Conservation (phyloP, 768 basidiomycete genomes). For the Suillus ampliporus region DNA sequence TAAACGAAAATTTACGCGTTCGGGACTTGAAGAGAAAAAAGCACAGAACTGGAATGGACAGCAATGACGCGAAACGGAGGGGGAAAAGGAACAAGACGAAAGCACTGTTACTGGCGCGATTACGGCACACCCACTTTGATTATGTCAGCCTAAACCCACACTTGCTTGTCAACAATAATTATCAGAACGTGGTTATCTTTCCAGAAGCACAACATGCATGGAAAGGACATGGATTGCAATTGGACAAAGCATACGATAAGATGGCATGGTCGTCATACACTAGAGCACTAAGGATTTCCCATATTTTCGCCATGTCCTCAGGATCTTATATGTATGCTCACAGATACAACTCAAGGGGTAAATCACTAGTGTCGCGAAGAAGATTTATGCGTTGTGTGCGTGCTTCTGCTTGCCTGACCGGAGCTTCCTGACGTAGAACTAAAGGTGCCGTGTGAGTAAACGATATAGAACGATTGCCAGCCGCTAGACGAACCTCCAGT, state of each 20-base stretch:
- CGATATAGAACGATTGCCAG: neutral
- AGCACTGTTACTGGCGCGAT: slow-evolving; percentile 33
- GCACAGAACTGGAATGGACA: slow-evolving; percentile 13
- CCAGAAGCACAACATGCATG: slow-evolving; percentile 1
- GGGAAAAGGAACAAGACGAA: slow-evolving; percentile 29
- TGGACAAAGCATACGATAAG: slow-evolving; percentile 12
- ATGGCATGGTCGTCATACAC: slow-evolving; percentile 19
- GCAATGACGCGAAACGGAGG: slow-evolving; percentile 39
- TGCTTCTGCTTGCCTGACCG: slow-evolving; percentile 96
- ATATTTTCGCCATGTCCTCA: slow-evolving; percentile 15
- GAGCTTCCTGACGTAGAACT: slow-evolving; percentile 97
- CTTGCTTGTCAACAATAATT: slow-evolving; percentile 6
- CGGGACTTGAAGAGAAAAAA: slow-evolving; percentile 17
- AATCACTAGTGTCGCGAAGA: slow-evolving; percentile 5
- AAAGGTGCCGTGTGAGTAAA: slow-evolving; percentile 30
- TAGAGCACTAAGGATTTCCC: slow-evolving; percentile 17
- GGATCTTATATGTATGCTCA: slow-evolving; percentile 10
- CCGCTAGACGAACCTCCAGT: slow-evolving; percentile 72
- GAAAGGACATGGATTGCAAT: slow-evolving; percentile 19
- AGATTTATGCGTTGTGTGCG: slow-evolving; percentile 54
- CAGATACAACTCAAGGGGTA: slow-evolving; percentile 11
- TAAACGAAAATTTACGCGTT: slow-evolving; percentile 27
- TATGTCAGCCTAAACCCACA: slow-evolving; percentile 15
- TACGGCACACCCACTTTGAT: slow-evolving; percentile 29
- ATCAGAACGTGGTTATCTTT: slow-evolving; percentile 7